Base-by-base conservation (phyloP, 345 rosid species). In the Syzygium jambos region DNA sequence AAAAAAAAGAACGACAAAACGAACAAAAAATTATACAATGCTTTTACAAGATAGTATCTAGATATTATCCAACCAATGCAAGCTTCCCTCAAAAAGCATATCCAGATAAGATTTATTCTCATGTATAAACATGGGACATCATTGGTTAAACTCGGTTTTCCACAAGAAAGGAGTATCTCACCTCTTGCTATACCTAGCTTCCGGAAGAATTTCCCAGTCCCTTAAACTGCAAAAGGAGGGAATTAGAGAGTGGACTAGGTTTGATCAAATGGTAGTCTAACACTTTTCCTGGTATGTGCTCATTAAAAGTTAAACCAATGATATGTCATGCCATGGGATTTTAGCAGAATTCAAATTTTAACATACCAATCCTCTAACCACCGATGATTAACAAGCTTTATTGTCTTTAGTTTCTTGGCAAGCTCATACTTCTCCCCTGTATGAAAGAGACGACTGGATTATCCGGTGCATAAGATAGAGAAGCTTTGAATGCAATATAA, bases 341-440 rank as follows among this genome's bases (percentile, higher is more conserved):
- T 59, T 52, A 54, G 52, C 34, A 25, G 19, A 23, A 59, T 43
- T 19, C 55, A 85, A 89, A 88, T 51, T 80, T 23, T 27, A 83
- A 83, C 94, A 86, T 92, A 96, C 99, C 99, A 93, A 87, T 95
- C 97, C 87, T 94, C 99, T 92, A 98, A 92, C 99, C 99, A 98
- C 5, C 90, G 94, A 87, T 96, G 99, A 82, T 96, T 96, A 55
- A 96, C 94, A 87, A 98, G 93, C 90, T 95, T 98, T 90, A 96
- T 96, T 90, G 23, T 94, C 92, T 92, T 93, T 84, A 94, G 89
- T 91, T 91, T 95, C 92, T 92, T 92, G 84, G 99, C 99, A 87
- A 98, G 94, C 90, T 95, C 98, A 87, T 95, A 98, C 93, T 98
- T 98, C 90, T 98, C 99, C 87, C 99, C 99, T 97, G 89, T 52